Evolutionary conservation across 116 monocot genomes (phyloP).

Genomic region (Posidonia oceanica): DNA sequence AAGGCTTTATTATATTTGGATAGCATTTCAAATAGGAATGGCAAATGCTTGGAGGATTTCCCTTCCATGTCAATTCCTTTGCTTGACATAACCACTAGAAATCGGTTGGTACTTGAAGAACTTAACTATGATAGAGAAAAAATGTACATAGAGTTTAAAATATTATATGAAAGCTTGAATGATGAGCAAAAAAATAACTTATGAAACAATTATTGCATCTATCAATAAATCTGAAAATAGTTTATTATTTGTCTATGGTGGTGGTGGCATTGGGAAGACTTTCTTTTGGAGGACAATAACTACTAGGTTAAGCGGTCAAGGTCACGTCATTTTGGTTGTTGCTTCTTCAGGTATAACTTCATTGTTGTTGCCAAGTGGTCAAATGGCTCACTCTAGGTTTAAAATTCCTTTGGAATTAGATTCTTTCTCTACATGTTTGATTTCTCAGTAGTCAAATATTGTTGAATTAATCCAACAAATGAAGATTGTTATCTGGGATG

Average conservation of each 20-base stretch:
- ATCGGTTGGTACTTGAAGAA: background rate
- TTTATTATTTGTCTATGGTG: background rate
- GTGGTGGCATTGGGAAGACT: background rate
- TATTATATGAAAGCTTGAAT: background rate
- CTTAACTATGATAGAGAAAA: background rate
- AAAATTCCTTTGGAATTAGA: background rate
- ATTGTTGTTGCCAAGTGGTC: background rate
- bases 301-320: background rate
- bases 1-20: too few relatives aligned
- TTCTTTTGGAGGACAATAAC: background rate
- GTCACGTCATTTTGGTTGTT: background rate
- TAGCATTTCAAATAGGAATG: too few relatives aligned
- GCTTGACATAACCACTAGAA: background rate
- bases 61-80: background rate
- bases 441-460: background rate
- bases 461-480: background rate
- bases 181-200: background rate
- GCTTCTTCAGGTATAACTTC: too few relatives aligned
- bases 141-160: background rate
- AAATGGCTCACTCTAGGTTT: background rate
- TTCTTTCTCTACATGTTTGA: background rate
- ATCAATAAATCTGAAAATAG: background rate
- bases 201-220: background rate
- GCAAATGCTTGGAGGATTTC: too few relatives aligned
- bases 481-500: too few relatives aligned